A percentile compares a stretch with the other conserved stretches of the same genome.
Evolutionary conservation across 2,329 filamentous ascomycete species (phyloP).

Genomic region (Calonectria ilicicola): DNA sequence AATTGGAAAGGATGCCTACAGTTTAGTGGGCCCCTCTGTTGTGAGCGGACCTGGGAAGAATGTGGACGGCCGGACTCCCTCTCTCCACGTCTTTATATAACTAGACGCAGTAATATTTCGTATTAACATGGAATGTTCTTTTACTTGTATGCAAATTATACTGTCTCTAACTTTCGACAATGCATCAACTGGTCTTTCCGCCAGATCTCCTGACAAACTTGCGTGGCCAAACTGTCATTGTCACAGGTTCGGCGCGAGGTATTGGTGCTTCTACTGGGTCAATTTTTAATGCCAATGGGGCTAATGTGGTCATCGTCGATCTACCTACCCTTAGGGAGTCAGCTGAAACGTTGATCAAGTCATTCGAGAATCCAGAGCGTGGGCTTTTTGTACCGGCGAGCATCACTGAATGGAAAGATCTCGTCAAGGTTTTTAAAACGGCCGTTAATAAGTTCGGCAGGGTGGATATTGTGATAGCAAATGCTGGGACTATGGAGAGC

Average conservation of each 20-base stretch:
- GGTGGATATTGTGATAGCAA: not conserved
- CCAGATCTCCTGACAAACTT: not conserved
- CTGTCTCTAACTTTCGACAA: not conserved
- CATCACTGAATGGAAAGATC: not conserved
- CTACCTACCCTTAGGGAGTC: not conserved
- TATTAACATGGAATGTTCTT: no score
- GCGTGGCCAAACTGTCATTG: slow-evolving; percentile 10
- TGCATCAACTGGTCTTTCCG: not conserved
- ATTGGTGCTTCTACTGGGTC: slow-evolving; percentile 17
- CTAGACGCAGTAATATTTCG: no score
- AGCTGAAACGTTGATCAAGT: not conserved
- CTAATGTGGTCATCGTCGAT: slow-evolving; percentile 1
- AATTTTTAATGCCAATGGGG: slow-evolving; percentile 14
- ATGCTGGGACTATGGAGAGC: slow-evolving; percentile 3
- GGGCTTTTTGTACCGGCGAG: not conserved
- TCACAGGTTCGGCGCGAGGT: slow-evolving; percentile 22
- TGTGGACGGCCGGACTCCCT: no score
- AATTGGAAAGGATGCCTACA: no score
- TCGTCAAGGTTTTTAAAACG: not conserved
- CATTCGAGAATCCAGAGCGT: not conserved
- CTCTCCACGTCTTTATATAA: no score
- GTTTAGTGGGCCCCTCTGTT: no score
- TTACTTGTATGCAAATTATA: not conserved
- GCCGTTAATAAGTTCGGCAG: not conserved
- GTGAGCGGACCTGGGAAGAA: no score